Conservation (phyloP, 352 stramenopile genomes). For the Pythium folliculosum region DNA sequence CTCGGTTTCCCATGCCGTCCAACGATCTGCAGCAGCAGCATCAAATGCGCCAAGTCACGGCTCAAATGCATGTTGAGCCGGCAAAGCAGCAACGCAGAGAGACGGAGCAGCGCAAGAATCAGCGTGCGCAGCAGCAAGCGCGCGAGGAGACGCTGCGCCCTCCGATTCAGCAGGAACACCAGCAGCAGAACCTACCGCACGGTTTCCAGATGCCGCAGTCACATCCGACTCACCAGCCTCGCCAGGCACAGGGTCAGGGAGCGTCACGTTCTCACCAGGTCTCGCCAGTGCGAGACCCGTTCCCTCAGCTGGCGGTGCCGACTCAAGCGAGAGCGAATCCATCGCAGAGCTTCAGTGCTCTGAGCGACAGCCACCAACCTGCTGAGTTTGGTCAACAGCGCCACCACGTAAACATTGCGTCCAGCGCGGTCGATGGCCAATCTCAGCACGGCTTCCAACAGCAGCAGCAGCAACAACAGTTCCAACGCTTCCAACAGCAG, state of each 20-base stretch:
- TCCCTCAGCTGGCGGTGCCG: constrained; percentile 9
- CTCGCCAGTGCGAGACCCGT: constrained; percentile 21
- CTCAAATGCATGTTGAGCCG: constrained; percentile 3
- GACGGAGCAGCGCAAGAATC: constrained; percentile 12
- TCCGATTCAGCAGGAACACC: constrained; percentile 6
- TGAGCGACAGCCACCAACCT: constrained; percentile 16
- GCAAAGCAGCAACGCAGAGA: constrained; percentile 11
- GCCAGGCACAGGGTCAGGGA: constrained; percentile 6
- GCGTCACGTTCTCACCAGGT: constrained; percentile 14
- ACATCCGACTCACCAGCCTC: neutral
- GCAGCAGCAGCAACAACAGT: constrained; percentile 23
- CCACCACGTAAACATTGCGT: constrained; percentile 5
- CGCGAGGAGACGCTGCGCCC: constrained; percentile 13
- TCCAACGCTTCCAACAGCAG: constrained; percentile 20
- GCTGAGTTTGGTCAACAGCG: constrained; percentile 18
- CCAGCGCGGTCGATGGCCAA: neutral
- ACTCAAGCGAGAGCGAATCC: constrained; percentile 7
- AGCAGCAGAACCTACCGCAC: constrained; percentile 5
- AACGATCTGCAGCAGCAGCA: constrained; percentile 16
- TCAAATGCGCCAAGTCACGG: constrained; percentile 1
- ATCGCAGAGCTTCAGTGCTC: constrained; percentile 13
- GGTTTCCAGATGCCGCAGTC: constrained; percentile 17
- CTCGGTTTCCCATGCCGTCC: constrained; percentile 12
- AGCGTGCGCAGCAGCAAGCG: constrained; percentile 12
- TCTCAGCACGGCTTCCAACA: constrained; percentile 22